phyloP scores from a whole-genome alignment of 2,329 filamentous ascomycete genomes.

The Beauveria caledonica region DNA sequence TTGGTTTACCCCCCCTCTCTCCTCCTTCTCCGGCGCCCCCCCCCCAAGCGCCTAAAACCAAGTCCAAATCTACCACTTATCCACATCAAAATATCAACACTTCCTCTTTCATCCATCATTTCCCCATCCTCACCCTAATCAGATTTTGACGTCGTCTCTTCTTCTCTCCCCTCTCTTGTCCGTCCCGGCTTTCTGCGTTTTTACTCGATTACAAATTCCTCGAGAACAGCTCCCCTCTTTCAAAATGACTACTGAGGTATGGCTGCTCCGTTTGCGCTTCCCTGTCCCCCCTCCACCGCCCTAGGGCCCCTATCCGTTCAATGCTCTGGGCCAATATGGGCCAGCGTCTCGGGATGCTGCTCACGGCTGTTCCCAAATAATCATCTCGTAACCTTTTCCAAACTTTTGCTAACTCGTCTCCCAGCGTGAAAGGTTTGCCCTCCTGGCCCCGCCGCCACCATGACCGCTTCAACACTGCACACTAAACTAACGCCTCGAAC shows the following conservation, averaged over 20 bases:
- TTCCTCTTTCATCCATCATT: constrained; percentile 20
- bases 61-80: constrained; percentile 18
- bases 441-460: constrained; percentile 16
- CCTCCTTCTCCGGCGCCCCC: constrained; percentile 10
- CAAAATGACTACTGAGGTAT: constrained; percentile 57
- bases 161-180: constrained; percentile 10
- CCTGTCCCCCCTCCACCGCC: constrained; percentile 7
- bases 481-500: constrained; percentile 24
- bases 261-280: constrained; percentile 22
- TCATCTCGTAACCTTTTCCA: background rate
- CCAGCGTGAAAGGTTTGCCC: constrained; percentile 61
- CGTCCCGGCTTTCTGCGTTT: background rate
- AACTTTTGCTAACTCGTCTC: constrained; percentile 1
- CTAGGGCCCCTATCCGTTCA: background rate
- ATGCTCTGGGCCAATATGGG: background rate
- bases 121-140: constrained; percentile 17
- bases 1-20: constrained; percentile 10
- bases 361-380: background rate
- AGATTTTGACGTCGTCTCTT: constrained; percentile 15
- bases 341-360: background rate
- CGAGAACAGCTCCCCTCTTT: constrained; percentile 13
- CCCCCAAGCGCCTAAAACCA: constrained; percentile 12
- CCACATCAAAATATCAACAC: constrained; percentile 24
- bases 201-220: constrained; percentile 12
- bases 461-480: constrained; percentile 13